phyloP scores from a whole-genome alignment of 768 basidiomycete genomes.

The Amanita molliuscula region DNA sequence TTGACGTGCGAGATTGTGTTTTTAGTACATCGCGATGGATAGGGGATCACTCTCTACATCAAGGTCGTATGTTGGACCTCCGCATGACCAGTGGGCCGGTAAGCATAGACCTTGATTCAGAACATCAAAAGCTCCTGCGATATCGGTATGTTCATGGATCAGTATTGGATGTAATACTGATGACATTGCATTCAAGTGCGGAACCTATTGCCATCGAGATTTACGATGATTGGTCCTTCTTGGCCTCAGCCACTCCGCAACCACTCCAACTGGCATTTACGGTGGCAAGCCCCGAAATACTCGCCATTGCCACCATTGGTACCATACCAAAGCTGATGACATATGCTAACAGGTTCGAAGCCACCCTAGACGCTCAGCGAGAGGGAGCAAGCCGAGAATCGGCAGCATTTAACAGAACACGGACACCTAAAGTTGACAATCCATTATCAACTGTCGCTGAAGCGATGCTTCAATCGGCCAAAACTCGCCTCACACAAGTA shows the following conservation, averaged over 20 bases:
- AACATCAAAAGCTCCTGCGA: conserved; percentile 62
- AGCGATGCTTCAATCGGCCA: conserved; percentile 71
- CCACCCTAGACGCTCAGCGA: conserved; percentile 61
- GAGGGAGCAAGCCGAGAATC: conserved; percentile 76
- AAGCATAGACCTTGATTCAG: conserved; percentile 59
- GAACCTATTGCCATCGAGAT: conserved; percentile 70
- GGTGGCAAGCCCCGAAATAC: conserved; percentile 58
- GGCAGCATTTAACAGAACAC: conserved; percentile 61
- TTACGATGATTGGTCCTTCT: conserved; percentile 72
- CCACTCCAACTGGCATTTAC: conserved; percentile 62
- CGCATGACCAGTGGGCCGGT: conserved; percentile 66
- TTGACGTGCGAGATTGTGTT: conserved; percentile 56
- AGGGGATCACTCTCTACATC: conserved; percentile 24
- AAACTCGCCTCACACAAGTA: conserved; percentile 58
- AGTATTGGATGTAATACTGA: background rate
- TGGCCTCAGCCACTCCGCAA: conserved; percentile 26
- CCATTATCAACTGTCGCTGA: conserved; percentile 80
- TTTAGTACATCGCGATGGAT: conserved; percentile 65
- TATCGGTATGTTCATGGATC: conserved; percentile 48
- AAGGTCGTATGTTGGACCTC: conserved; percentile 57
- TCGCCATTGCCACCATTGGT: conserved; percentile 57
- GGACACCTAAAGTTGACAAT: conserved; percentile 66
- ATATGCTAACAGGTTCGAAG: conserved; percentile 64
- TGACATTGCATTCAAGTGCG: conserved; percentile 32
- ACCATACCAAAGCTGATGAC: conserved; percentile 71